A percentile compares a stretch with the other conserved stretches of the same genome.
Conservation (phyloP, 176 grass and related monocot species). For the Juncus inflexus region DNA sequence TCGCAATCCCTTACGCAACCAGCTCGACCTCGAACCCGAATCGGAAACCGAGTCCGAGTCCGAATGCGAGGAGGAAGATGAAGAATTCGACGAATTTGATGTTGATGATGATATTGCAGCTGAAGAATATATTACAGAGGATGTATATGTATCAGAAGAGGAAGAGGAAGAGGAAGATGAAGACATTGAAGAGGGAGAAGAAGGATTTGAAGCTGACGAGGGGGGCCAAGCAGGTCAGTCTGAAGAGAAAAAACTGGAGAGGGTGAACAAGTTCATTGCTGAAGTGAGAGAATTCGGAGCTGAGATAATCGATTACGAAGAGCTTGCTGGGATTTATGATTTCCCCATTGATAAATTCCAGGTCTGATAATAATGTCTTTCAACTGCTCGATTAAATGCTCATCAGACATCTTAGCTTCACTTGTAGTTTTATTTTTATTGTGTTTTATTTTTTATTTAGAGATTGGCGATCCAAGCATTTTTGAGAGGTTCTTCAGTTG, state of each 20-base stretch:
- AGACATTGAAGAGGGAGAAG: conserved; percentile 14
- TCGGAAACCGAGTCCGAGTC: conserved; percentile 41
- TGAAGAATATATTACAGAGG: neutral
- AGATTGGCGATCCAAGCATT: conserved; percentile 60
- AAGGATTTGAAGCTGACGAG: conserved; percentile 15
- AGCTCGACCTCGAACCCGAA: conserved; percentile 18
- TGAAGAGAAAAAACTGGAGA: conserved; percentile 59
- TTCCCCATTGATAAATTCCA: conserved; percentile 92
- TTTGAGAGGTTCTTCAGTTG: conserved; percentile 67
- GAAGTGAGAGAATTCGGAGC: conserved; percentile 76
- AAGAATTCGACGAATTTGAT: conserved; percentile 40
- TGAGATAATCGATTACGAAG: conserved; percentile 74
- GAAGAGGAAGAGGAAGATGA: conserved; percentile 21
- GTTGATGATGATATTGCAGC: conserved; percentile 5
- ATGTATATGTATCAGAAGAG: conserved; percentile 14
- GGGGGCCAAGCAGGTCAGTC: conserved; percentile 17
- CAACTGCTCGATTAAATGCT: conserved; percentile 34
- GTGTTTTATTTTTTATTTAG: no score
- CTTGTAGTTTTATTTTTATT: no score
- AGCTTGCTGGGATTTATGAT: conserved; percentile 79
- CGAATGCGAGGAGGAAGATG: conserved; percentile 33
- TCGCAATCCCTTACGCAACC: conserved; percentile 6
- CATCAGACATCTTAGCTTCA: no score
- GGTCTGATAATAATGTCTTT: conserved; percentile 77
- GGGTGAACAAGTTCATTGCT: conserved; percentile 52